phyloP scores from a whole-genome alignment of 345 rosid species.

The Bruguiera sexangula region DNA sequence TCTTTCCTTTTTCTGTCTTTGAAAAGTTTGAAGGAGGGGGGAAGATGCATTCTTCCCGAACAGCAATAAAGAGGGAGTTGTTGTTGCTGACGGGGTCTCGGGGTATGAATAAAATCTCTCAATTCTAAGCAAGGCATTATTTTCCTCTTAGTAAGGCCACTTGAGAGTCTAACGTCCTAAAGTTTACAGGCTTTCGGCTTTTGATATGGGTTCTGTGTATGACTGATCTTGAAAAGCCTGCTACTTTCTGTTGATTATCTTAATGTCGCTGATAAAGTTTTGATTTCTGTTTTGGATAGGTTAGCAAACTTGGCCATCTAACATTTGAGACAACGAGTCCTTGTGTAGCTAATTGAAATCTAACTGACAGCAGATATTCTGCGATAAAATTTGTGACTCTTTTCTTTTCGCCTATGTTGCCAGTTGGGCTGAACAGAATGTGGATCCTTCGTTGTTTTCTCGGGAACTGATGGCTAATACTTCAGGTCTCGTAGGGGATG shows the following conservation, averaged over 20 bases:
- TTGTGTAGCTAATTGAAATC: too few species aligned
- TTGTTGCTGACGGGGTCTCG: conserved; percentile 92
- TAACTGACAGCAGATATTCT: too few species aligned
- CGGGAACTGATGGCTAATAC: conserved; percentile 69
- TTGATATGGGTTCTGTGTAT: too few species aligned
- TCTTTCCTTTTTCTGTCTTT: not conserved
- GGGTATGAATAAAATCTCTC: conserved; percentile 40
- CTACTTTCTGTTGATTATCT: too few species aligned
- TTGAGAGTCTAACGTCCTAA: too few species aligned
- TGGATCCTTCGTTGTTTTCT: conserved; percentile 81
- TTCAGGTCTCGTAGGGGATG: conserved; percentile 38
- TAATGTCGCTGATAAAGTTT: too few species aligned
- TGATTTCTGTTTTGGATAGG: too few species aligned
- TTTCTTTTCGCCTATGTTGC: not conserved
- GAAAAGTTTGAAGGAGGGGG: conserved; percentile 73
- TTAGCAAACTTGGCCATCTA: too few species aligned
- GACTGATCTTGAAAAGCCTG: too few species aligned
- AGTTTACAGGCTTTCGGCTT: not conserved
- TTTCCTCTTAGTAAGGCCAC: not conserved
- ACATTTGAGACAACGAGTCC: too few species aligned
- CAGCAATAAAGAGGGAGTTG: conserved; percentile 59
- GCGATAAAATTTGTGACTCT: too few species aligned
- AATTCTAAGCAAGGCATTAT: not conserved
- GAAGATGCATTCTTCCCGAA: conserved; percentile 81
- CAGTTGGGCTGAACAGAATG: conserved; percentile 84